These are phyloP conservation scores for Trichosporon ovoides DNA, from an alignment of 1,284 basidiomycete species.

Conservation along the genomic window DNA sequence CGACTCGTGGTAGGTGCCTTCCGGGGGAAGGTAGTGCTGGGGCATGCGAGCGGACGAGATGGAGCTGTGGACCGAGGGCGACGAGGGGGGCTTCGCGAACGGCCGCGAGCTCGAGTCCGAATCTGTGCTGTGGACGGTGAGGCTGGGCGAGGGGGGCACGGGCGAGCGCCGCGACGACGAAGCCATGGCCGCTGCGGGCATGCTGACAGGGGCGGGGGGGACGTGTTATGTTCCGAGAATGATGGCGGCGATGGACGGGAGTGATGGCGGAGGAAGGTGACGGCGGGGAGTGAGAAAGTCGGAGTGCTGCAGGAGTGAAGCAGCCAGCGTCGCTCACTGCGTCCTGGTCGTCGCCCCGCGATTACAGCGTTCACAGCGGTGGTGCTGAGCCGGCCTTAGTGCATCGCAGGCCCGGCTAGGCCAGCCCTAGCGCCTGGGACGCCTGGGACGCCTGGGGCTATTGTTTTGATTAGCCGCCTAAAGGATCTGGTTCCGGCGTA, in stretches of 20 bases:
- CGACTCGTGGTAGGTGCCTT: background rate
- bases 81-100: background rate
- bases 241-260: background rate
- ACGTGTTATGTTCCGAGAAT: background rate
- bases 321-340: no score
- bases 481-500: no score
- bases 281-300: background rate
- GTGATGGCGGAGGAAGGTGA: background rate
- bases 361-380: no score
- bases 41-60: background rate
- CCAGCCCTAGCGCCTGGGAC: no score
- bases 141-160: background rate
- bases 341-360: no score
- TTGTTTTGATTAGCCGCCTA: no score
- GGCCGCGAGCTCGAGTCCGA: background rate
- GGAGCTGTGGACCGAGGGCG: slow-evolving; percentile 3
- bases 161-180: background rate
- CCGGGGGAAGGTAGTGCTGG: background rate
- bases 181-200: slow-evolving; percentile 4
- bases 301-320: no score
- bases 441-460: no score
- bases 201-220: background rate
- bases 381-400: no score
- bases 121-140: slow-evolving; percentile 2
- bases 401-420: no score